Percentiles rank a stretch among this genome's conserved stretches.
Evolutionary conservation across 192 early-diverging fungal species (phyloP).

Genomic region (Backusella tarrabulga): DNA sequence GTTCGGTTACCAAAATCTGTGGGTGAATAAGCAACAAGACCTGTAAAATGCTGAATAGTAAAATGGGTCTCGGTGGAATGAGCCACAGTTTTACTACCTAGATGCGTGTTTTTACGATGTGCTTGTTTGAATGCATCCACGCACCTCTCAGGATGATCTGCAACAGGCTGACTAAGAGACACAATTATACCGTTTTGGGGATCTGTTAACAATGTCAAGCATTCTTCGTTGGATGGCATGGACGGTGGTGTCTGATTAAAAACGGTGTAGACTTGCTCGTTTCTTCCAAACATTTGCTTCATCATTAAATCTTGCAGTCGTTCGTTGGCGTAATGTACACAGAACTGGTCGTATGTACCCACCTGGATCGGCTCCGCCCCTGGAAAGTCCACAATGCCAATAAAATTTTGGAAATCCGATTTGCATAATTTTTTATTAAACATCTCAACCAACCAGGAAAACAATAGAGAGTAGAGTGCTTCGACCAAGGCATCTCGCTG

Average conservation of each 20-base stretch:
- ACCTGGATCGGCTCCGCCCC: slow-evolving; percentile 61
- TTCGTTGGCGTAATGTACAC: slow-evolving; percentile 84
- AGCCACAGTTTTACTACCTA: slow-evolving; percentile 27
- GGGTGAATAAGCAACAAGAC: slow-evolving; percentile 61
- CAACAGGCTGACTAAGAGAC: slow-evolving; percentile 29
- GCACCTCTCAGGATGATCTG: slow-evolving; percentile 56
- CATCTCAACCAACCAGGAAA: slow-evolving; percentile 79
- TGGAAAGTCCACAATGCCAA: slow-evolving; percentile 82
- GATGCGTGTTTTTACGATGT: slow-evolving; percentile 35
- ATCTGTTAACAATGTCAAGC: slow-evolving; percentile 69
- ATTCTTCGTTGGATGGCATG: slow-evolving; percentile 58
- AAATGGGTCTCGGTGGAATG: slow-evolving; percentile 52
- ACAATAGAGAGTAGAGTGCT: slow-evolving; percentile 76
- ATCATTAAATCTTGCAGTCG: slow-evolving; percentile 75
- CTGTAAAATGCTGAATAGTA: slow-evolving; percentile 79
- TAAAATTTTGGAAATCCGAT: slow-evolving; percentile 62
- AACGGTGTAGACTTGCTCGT: slow-evolving; percentile 58
- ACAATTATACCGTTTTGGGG: slow-evolving; percentile 69
- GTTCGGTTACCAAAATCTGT: slow-evolving; percentile 70
- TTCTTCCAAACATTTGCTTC: slow-evolving; percentile 68
- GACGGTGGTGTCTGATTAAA: slow-evolving; percentile 48
- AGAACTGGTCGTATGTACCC: slow-evolving; percentile 67
- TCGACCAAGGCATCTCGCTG: slow-evolving; percentile 70
- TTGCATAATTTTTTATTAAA: slow-evolving; percentile 77
- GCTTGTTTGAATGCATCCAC: slow-evolving; percentile 47